phyloP scores from a whole-genome alignment of 1,284 basidiomycete species.

The Inonotus obliquus region DNA sequence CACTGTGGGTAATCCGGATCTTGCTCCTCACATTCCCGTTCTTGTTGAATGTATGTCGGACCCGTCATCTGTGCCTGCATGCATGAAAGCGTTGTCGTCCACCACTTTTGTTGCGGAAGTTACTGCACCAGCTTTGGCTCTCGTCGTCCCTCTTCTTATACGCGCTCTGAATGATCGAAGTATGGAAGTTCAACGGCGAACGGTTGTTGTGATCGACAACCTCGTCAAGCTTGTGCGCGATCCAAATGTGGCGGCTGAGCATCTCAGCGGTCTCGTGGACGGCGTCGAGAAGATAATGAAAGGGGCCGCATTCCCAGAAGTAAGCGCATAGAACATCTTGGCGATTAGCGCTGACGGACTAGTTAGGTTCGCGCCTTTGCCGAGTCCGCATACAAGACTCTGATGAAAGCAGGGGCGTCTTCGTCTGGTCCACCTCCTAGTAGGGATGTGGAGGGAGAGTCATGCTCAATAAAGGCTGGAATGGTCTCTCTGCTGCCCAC shows the following conservation, averaged over 20 bases:
- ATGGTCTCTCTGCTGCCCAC: constrained; percentile 60
- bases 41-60: constrained; percentile 96
- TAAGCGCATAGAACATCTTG: constrained; percentile 31
- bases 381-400: constrained; percentile 71
- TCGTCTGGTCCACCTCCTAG: constrained; percentile 55
- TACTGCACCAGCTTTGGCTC: constrained; percentile 92
- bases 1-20: constrained; percentile 92
- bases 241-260: constrained; percentile 84
- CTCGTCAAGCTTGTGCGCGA: constrained; percentile 97
- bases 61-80: constrained; percentile 82
- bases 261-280: constrained; percentile 85
- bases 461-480: constrained; percentile 46
- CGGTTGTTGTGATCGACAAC: constrained; percentile 94
- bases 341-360: constrained; percentile 17
- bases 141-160: constrained; percentile 88
- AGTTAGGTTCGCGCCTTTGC: constrained; percentile 83
- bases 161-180: constrained; percentile 95
- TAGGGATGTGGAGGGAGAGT: constrained; percentile 65
- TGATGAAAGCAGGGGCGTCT: constrained; percentile 79
- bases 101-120: constrained; percentile 98
- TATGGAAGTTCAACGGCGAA: constrained; percentile 88
- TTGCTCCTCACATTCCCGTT: constrained; percentile 84
- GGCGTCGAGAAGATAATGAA: constrained; percentile 91
- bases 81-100: constrained; percentile 92
- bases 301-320: constrained; percentile 94